Evolutionary conservation across 805 yeast species (phyloP), one percentile per base, ranked within the genome.

Genomic region (Teunomyces panamensis): DNA sequence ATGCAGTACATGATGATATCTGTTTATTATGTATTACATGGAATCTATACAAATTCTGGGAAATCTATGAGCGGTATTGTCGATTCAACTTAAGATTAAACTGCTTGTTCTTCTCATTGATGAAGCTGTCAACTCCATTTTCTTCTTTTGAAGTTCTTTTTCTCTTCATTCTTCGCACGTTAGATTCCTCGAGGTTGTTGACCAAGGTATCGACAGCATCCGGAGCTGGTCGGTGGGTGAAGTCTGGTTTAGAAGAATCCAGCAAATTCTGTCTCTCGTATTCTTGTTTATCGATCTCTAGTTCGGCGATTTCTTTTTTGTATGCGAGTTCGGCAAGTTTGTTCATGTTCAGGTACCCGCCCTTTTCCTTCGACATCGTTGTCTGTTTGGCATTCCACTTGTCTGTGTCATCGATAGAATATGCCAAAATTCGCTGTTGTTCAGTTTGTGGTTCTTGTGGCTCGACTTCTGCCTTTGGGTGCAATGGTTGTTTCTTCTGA

Each of bases 51-150:
- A 37, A 26, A 20, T 10, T 7, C 10, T 13, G n/a, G 4, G n/a
- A 14, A 6, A 17, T 35, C 17, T 26, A 37, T 8, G 41, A 24
- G 30, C 41, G 29, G 55, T 81, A 83, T 51, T 81, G 81, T 29
- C 90, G 69, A 39, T 78, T 64, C 53, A 87, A 67, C 57, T 87
- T 87, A 59, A 77, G 79, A 65, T 87, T 87, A 65, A 87, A 87
- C 55, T 84, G 84, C 59, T 76, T 78, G 69, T 87, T 87, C 63
- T 83, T 84, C 53, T 83, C 89, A 59, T 84, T 87, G 59, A 87
- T 80, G 62, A 68, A 77, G 27, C 77, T 69, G 4, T 68, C 69
- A 14, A 60, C 71, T 4, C 60, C 68, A 4, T 62, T 74, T 3
- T 60, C 69, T 9, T 63, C 67, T 8, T 57, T 62, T 44, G 67